phyloP scores from a whole-genome alignment of 2,329 filamentous ascomycete species.

The Fusarium euwallaceae region DNA sequence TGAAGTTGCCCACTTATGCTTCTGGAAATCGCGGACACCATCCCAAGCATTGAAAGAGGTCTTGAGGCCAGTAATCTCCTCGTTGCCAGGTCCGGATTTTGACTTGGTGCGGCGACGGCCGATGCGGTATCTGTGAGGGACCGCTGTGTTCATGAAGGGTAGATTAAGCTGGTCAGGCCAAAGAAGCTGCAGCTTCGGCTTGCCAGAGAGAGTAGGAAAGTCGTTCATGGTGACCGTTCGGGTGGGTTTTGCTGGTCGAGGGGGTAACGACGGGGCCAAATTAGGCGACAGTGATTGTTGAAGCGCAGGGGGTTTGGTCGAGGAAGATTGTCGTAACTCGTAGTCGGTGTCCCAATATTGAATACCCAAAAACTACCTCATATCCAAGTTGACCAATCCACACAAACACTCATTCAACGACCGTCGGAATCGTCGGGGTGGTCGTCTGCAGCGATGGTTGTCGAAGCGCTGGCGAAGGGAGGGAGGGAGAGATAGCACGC shows the following conservation, averaged over 20 bases:
- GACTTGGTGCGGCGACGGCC: slow-evolving; percentile 56
- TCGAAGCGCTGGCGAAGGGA: slow-evolving; percentile 43
- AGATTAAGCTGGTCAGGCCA: slow-evolving; percentile 58
- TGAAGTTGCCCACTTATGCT: slow-evolving; percentile 83
- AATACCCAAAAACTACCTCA: slow-evolving; percentile 54
- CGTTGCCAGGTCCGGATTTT: slow-evolving; percentile 54
- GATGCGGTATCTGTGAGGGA: slow-evolving; percentile 56
- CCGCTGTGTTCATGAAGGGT: slow-evolving; percentile 58
- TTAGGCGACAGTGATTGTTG: slow-evolving; percentile 22
- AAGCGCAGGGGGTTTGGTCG: slow-evolving; percentile 19
- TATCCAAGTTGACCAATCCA: slow-evolving; percentile 48
- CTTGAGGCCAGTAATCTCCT: slow-evolving; percentile 81
- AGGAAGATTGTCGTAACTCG: slow-evolving; percentile 34
- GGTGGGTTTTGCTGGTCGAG: slow-evolving; percentile 20
- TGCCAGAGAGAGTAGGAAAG: slow-evolving; percentile 54
- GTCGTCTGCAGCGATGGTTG: slow-evolving; percentile 39
- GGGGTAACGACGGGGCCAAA: slow-evolving; percentile 9
- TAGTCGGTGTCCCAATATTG: slow-evolving; percentile 47
- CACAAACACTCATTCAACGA: slow-evolving; percentile 38
- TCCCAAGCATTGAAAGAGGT: slow-evolving; percentile 86
- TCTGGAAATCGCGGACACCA: slow-evolving; percentile 80
- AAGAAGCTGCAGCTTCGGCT: slow-evolving; percentile 57
- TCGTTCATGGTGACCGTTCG: slow-evolving; percentile 54
- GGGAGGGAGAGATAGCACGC: slow-evolving; percentile 32
- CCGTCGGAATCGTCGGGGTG: slow-evolving; percentile 34